Evolutionary conservation across 208 protist genomes (phyloP).

Genomic region (Leishmania martiniquensis): DNA sequence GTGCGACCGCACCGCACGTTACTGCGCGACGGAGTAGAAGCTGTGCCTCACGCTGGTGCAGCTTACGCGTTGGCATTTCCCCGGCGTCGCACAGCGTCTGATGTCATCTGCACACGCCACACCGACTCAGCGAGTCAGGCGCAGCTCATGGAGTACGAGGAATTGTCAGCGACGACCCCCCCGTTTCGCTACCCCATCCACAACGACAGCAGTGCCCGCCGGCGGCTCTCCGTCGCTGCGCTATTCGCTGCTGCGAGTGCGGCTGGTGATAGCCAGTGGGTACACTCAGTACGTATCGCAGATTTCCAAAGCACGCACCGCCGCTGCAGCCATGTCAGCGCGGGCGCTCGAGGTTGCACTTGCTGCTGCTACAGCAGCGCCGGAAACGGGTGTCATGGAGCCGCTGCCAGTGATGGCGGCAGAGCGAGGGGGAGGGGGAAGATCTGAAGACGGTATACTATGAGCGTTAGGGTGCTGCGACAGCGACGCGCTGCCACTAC

Average conservation of each 20-base stretch:
- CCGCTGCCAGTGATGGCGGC: neutral
- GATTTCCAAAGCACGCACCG: no score
- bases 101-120: constrained; percentile 12
- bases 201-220: neutral
- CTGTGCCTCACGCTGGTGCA: neutral
- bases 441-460: neutral
- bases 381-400: no score
- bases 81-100: neutral
- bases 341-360: no score
- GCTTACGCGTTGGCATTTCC: neutral
- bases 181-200: constrained; percentile 25
- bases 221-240: neutral
- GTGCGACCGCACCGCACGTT: neutral
- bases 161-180: constrained; percentile 14
- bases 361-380: no score
- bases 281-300: no score
- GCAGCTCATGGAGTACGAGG: constrained; percentile 20
- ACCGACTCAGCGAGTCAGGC: constrained; percentile 18
- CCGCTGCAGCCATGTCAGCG: no score
- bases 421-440: no score
- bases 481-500: constrained; percentile 5
- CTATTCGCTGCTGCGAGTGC: no score
- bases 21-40: neutral
- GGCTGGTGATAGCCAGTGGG: no score
- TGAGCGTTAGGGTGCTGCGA: neutral